Evolutionary conservation across 305 asterid species (phyloP), one percentile per base, ranked within the genome.

Genomic region (Ilex paraguariensis): DNA sequence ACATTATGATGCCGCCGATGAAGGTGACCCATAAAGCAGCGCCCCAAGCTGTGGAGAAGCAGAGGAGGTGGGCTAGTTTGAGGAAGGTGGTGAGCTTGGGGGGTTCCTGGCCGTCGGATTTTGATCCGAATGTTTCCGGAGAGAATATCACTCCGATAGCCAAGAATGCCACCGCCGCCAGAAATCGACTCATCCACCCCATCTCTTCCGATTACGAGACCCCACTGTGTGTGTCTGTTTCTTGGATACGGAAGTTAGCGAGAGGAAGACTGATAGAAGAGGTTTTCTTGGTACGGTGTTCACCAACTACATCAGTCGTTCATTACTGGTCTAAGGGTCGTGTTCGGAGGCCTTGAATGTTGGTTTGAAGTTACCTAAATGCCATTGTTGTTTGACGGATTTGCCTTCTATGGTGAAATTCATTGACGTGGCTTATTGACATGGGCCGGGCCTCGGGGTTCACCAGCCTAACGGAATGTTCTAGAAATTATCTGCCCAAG

Each of bases 1-100:
- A 92, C 98, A 87, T 89, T 82, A 92, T 85, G 86, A 92, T 89
- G 79, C 98, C 98, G 61, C 98, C 98, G 70, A 89, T 84, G 85
- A 92, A 89, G 73, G 97, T 89, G 68, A 89, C 96, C 98, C 98
- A 92, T 2, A 92, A 76, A 63, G 97, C 90, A 16, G 97, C 94
- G 11, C 97, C 97, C 82, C 84, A 92, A 42, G 98, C 90, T 16
- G 97, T 85, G 66, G 98, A 84, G 83, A 85, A 90, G 77, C 95
- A 89, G 54, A 90, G 90, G 33, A 92, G 87, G 74, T 92, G 91
- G 11, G 89, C 89, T 59, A 92, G 72, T 69, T 89, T 92, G 69
- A 92, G 75, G 51, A 70, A 72, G 63, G 83, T 70, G 53, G 75
- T 40, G 64, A 84, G 69, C 65, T 74, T 59, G n/a, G 85, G 77